phyloP scores from a whole-genome alignment of 176 grass and related monocot genomes.

The Chrysopogon serrulatus region DNA sequence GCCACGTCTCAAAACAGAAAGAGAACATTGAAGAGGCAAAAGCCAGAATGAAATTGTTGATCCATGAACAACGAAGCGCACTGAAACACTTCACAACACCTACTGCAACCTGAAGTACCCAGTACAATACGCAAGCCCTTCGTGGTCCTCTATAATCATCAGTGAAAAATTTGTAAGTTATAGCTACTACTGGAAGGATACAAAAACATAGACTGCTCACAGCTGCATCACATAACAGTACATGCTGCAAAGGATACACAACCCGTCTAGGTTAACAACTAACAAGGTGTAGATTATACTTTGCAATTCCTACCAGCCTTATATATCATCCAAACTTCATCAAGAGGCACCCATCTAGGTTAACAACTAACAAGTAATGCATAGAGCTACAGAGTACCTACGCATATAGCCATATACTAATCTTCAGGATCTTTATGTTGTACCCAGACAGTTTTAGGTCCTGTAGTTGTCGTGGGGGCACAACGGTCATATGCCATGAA shows the following conservation, averaged over 20 bases:
- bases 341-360: not conserved
- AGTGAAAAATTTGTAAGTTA: not conserved
- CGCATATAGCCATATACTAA: too few relatives aligned
- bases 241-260: not conserved
- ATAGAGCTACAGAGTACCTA: not conserved
- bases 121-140: constrained; percentile 67
- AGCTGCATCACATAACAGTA: not conserved
- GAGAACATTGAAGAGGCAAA: constrained; percentile 82
- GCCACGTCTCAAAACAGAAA: constrained; percentile 89
- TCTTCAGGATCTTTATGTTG: too few relatives aligned
- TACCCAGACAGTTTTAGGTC: not conserved
- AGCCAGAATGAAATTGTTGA: constrained; percentile 60
- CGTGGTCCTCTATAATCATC: constrained; percentile 57
- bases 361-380: not conserved
- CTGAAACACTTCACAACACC: constrained; percentile 55
- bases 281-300: not conserved
- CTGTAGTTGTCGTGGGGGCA: not conserved
- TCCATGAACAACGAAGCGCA: constrained; percentile 57
- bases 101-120: constrained; percentile 66
- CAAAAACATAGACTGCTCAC: not conserved
- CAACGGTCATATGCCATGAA: not conserved
- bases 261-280: not conserved
- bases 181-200: constrained; percentile 13
- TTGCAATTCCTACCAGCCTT: not conserved
- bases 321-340: not conserved